Base-by-base conservation (phyloP, 1,139 yeast genomes). In the Maudiozyma humilis region DNA sequence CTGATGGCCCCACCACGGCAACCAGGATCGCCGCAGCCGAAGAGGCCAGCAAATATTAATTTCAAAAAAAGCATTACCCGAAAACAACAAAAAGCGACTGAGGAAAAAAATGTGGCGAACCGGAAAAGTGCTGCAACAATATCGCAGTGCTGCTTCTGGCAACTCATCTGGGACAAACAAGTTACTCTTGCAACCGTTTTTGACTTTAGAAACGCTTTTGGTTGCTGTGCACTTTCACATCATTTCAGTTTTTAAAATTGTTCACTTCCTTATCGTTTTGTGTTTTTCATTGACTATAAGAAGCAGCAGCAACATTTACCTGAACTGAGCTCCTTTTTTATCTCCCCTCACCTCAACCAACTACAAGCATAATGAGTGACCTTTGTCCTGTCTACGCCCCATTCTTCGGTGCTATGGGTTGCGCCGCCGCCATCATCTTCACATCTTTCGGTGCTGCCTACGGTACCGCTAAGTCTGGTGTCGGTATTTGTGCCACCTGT, bases 391-490 rank as follows among this genome's bases (percentile, higher is more conserved):
- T 64, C 45, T 65, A 65, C 48, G 68, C 69, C 43, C 96, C 96
- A 66, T 88, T 88, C 73, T 86, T 88, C 67, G 96, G 96, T 66
- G 89, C 96, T 59, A 86, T 91, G 67, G 98, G 98, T 64, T 93
- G 98, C 75, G 95, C 98, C 50, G 89, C 97, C 46, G 97, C 99
- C 68, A 91, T 93, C 65, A 86, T 91, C 63, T 88, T 91, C 78
- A 91, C 98, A 68, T 87, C 96, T 69, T 84, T 89, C 62, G 99
- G 99, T 74, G 97, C 99, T 57, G 91, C 97, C 45, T 88, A 89
- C 68, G 99, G 98, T 75, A 93, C 98, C 55, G 99, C 99, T 63
- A 93, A 93, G 72, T 84, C 96, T 36, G 99, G 99, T 72, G 95
- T 91, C 53, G 98, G 99, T 79, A 89, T 93, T 65, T 88, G 96